phyloP scores from a whole-genome alignment of 257 asterid species.

The Nicotiana otophora region DNA sequence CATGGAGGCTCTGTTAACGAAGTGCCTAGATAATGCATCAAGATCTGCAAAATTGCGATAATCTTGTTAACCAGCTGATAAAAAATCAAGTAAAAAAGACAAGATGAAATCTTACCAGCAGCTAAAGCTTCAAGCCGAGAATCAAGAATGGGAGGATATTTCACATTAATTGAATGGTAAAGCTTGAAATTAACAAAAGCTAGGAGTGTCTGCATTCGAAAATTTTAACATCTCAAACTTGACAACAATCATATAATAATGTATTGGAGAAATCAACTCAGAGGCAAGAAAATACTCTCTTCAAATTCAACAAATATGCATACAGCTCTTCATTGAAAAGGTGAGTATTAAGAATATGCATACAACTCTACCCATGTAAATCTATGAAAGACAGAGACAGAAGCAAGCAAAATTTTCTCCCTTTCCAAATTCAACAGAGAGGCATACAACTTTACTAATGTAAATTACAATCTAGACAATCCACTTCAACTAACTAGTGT shows the following conservation, averaged over 20 bases:
- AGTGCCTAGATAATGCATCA: constrained; percentile 78
- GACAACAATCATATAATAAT: background rate
- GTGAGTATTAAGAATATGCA: background rate
- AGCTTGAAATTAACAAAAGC: constrained; percentile 69
- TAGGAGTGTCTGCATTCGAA: constrained; percentile 69
- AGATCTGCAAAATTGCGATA: constrained; percentile 56
- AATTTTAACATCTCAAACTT: background rate
- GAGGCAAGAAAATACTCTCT: background rate
- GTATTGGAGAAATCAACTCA: constrained; percentile 1
- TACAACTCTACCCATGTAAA: background rate
- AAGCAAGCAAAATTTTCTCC: background rate
- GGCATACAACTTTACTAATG: background rate
- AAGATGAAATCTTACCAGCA: constrained; percentile 44
- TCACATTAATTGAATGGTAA: constrained; percentile 64
- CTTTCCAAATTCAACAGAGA: background rate
- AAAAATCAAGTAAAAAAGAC: background rate
- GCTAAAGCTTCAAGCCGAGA: constrained; percentile 82
- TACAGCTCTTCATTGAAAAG: background rate
- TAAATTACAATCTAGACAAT: background rate
- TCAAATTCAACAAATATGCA: background rate
- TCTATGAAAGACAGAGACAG: background rate
- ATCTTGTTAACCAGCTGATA: background rate
- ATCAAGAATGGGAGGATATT: constrained; percentile 91
- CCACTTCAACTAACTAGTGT: background rate
- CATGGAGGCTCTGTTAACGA: constrained; percentile 49